Base-by-base conservation (phyloP, 148 eudicot species). In the Rheum nobile region DNA sequence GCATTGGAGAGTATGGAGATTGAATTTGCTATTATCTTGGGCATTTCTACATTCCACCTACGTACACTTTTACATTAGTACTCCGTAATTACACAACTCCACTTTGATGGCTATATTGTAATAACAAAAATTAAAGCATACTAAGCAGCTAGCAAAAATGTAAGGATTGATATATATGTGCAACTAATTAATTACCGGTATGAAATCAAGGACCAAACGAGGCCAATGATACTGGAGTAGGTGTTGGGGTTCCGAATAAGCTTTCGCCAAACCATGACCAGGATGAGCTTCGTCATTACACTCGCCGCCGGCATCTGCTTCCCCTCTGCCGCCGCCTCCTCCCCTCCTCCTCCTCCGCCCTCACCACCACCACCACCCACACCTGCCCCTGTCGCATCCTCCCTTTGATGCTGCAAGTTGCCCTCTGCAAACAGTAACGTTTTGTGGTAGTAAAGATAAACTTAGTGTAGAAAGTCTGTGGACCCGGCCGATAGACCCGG, bases 11-110 rank as follows among this genome's bases (percentile, higher is more conserved):
- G 86, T 75, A 93, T 93, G 2, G 88, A 79, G 48, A 93, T 93
- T 6, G 96, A 92, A n/a, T 78, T 48, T 75, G 72, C 79, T 57
- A 93, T 32, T 67, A 93, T 86, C 84, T 71, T 80, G 2, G 98
- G 98, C 98, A 93, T 90, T 12, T 67, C 67, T 83, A 93, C 88
- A 86, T 90, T 75, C 91, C 90, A 93, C 86, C 98, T 93, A 82
- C 84, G n/a, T 3, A 19, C 6, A 37, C 2, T 37, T 6, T 46
- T 46, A 46, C 8, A 11, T 46, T 4, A 46, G 3, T 46, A n/a
- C n/a, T n/a, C n/a, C n/a, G n/a, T n/a, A n/a, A n/a, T n/a, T n/a
- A n/a, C n/a, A n/a, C n/a, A n/a, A n/a, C n/a, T n/a, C n/a, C n/a
- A n/a, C n/a, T n/a, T n/a, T n/a, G n/a, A n/a, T n/a, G n/a, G n/a